Evolutionary conservation across 495 filamentous ascomycete genomes (phyloP), one percentile per base, ranked within the genome.

Genomic region (Jackrogersella multiformis): DNA sequence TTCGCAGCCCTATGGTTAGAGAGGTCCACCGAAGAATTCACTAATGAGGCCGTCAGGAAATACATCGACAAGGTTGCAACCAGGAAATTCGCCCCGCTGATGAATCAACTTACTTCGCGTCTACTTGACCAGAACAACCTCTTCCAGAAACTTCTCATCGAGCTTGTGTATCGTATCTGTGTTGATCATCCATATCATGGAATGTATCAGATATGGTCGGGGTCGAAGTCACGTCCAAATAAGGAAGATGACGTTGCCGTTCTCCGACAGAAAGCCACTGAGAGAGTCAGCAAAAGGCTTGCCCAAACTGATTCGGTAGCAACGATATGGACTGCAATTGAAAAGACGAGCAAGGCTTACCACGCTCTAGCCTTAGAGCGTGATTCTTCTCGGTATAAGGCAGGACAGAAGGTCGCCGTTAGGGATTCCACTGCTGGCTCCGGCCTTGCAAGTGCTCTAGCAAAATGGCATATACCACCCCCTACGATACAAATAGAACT

Each of bases 1-100:
- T 97, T 99, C 74, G 94, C 93, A 64, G 91, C 96, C 6, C 77
- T 99, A 8, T 99, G 95, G 95, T 82, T 98, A 20, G 92, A 97
- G 70, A 85, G 94, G 45, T 89, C 90, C 0, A 86, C 87, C 18
- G 87, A 87, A 61, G 75, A 84, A 2, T 85, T 87, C 30, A 89
- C 91, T 2, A 97, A 97, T 68, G 81, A 84, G 28, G 90, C 92
- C 2, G 94, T 96, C 21, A 82, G 80, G 39, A 85, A 83, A 67
- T 80, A 91, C 70, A 82, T 98, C 38, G 63, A 76, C 16, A 79
- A 86, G 42, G 95, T 98, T 1, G 89, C 93, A 15, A 97, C 90
- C 49, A 83, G 91, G 36, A 99, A 99, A 66, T 97, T 99, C 73
- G 95, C 91, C 1, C 78, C 91, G 15, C 77, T 98, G 58, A 97